These are phyloP conservation scores for Bidens hawaiensis DNA, from an alignment of 140 eudicot genomes.

Conservation along the genomic window DNA sequence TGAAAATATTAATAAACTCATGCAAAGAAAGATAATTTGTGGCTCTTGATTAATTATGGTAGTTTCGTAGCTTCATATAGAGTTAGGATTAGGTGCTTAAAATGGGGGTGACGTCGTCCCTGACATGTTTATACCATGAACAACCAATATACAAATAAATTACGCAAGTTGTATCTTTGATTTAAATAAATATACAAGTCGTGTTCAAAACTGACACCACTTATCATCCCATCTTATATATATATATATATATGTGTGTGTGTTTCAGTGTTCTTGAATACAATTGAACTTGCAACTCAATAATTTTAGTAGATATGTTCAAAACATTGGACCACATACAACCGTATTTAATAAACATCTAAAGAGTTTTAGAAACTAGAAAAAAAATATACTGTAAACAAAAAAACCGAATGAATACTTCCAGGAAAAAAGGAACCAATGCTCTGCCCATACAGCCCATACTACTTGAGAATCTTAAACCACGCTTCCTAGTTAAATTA, in stretches of 20 bases:
- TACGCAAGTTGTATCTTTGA: too few relatives aligned
- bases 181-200: too few relatives aligned
- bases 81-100: too few relatives aligned
- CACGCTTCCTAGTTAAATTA: slow-evolving; percentile 1
- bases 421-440: not conserved
- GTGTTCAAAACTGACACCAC: not conserved
- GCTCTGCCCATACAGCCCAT: slow-evolving; percentile 2
- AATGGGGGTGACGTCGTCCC: too few relatives aligned
- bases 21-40: too few relatives aligned
- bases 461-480: not conserved
- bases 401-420: not conserved
- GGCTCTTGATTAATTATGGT: not conserved
- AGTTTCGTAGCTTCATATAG: not conserved
- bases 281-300: not conserved
- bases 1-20: too few relatives aligned
- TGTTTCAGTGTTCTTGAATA: not conserved
- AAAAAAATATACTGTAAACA: not conserved
- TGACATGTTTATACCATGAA: too few relatives aligned
- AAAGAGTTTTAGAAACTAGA: not conserved
- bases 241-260: too few relatives aligned
- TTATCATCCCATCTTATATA: not conserved
- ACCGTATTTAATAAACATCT: not conserved
- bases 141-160: too few relatives aligned
- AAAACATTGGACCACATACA: not conserved
- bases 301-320: not conserved